Evolutionary conservation across 768 basidiomycete genomes (phyloP).

Genomic region (Suillus plorans): DNA sequence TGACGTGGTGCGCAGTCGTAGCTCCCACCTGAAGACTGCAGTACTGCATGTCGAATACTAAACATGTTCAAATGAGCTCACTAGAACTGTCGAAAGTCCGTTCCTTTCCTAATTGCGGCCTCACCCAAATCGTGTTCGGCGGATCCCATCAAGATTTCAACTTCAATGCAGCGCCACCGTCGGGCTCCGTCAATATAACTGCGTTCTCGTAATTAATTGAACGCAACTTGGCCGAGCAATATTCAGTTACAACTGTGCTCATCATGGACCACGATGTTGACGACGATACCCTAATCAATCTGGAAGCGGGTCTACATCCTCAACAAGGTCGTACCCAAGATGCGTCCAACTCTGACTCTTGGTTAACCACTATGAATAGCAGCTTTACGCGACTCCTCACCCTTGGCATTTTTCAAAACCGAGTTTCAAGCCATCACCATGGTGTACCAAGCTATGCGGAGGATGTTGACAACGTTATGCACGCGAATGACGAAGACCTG

Average conservation of each 20-base stretch:
- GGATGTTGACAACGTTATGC: not conserved
- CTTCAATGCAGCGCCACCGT: not conserved
- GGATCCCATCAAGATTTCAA: not conserved
- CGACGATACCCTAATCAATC: not conserved
- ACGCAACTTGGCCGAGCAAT: not conserved
- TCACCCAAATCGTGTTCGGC: not conserved
- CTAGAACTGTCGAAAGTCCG: not conserved
- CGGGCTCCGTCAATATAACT: not conserved
- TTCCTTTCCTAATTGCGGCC: not conserved
- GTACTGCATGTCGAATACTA: not conserved
- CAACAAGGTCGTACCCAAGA: not conserved
- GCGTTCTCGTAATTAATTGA: not conserved
- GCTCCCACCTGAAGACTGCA: not conserved
- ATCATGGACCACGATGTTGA: not conserved
- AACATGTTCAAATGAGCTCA: not conserved
- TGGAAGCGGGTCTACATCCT: constrained; percentile 4
- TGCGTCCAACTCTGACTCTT: not conserved
- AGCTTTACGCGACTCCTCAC: not conserved
- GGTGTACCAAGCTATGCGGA: not conserved
- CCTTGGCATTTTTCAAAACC: not conserved
- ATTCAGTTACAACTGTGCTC: not conserved
- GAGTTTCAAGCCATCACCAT: not conserved
- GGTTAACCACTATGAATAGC: not conserved
- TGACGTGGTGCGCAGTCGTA: not conserved
- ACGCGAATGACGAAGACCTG: not conserved